A percentile compares a stretch with the other conserved stretches of the same genome.
phyloP scores from a whole-genome alignment of 805 yeast genomes.

The Grigorovia jiainica region DNA sequence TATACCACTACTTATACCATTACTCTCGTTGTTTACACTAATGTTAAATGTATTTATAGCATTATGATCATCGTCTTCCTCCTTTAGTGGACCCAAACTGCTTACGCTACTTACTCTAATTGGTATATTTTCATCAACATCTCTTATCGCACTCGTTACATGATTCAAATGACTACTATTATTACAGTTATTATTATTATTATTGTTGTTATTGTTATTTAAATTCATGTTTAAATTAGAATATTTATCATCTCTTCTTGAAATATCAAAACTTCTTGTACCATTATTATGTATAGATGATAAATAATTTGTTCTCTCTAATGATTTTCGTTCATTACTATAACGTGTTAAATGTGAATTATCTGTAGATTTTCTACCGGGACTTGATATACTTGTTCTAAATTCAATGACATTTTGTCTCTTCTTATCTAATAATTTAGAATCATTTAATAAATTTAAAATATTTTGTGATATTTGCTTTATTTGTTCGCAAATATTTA shows the following conservation, averaged over 20 bases:
- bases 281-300: not conserved
- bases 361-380: slow-evolving; percentile 28
- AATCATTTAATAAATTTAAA: slow-evolving; percentile 25
- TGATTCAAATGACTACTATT: no score
- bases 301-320: not conserved
- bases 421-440: slow-evolving; percentile 18
- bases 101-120: slow-evolving; percentile 2
- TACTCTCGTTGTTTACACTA: not conserved
- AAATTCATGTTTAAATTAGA: not conserved
- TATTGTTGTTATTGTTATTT: not conserved
- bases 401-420: slow-evolving; percentile 22
- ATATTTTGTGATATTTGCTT: slow-evolving; percentile 31
- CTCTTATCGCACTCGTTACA: no score
- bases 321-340: not conserved
- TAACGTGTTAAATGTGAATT: slow-evolving; percentile 20
- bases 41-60: not conserved
- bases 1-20: not conserved
- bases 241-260: not conserved
- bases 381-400: slow-evolving; percentile 27
- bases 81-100: slow-evolving; percentile 20
- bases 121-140: no score
- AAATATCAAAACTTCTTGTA: slow-evolving; percentile 12
- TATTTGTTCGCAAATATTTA: slow-evolving; percentile 33
- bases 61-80: slow-evolving; percentile 12
- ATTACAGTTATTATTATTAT: not conserved